Base-by-base conservation (phyloP, 2,329 filamentous ascomycete species). In the Podosphaera fusca region DNA sequence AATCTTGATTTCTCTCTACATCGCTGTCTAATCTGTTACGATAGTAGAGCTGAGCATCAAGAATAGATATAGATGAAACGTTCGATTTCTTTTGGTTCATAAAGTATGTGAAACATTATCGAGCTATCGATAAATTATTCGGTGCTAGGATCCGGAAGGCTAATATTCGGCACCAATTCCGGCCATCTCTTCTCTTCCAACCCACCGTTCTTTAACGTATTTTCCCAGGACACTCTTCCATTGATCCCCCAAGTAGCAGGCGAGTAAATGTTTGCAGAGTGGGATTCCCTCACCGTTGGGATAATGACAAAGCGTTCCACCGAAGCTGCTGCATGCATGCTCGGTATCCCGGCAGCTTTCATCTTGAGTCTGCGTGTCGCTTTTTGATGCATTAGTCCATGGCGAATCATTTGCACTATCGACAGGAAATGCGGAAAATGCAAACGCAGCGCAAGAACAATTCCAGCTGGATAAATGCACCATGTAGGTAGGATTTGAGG, bases 201-300 rank as follows among this genome's bases (percentile, higher is more conserved):
- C 74, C 46, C 66, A 64, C 63, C 71, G 73, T 62, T 77, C 74
- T 58, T 76, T 73, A 14, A 84, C 73, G 63, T 77, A 78, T 0
- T 64, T 64, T 3, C 73, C 75, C 62, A 92, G 75, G 34, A 81
- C 67, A 2, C 60, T 68, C 0, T 66, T 67, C 72, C 85, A 89
- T 52, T 74, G 73, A 67, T 87, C 82, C 4, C 75, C 82, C 57
- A 96, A 68, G 46, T 90, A 70, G 67, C 86, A 94, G 1, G 90
- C 90, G 14, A 96, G 75, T 4, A 96, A 69, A 69, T 98, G 90
- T 70, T 95, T 95, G 68, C 90, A 98, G 57, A 70, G 85, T 63
- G 80, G 77, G 58, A 76, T 63, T 2, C 64, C 65, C 2, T 63
- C 64, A 5, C 61, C 65, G 2, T 60, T 62, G 14, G 58, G 59